These are phyloP conservation scores for Cercospora brassicicola DNA, from an alignment of 2,329 filamentous ascomycete species.

Conservation along the genomic window DNA sequence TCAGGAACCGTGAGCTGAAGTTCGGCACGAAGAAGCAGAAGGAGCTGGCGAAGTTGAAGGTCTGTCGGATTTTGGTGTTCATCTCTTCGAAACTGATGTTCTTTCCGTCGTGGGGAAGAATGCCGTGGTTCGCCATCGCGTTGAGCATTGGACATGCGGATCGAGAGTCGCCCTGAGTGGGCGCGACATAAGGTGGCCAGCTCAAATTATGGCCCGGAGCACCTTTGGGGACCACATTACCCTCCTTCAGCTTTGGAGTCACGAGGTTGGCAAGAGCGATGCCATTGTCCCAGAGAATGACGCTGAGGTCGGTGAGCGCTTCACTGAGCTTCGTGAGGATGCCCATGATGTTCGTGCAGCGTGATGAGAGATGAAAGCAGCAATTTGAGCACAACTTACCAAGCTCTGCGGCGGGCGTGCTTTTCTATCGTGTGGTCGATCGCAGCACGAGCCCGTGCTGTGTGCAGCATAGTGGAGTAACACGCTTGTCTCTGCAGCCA, in stretches of 20 bases:
- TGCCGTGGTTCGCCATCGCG: conserved; percentile 37
- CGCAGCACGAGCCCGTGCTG: conserved; percentile 11
- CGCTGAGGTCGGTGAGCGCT: conserved; percentile 40
- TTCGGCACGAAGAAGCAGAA: conserved; percentile 36
- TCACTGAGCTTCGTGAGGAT: conserved; percentile 28
- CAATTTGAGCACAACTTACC: background rate
- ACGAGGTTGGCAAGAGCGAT: conserved; percentile 43
- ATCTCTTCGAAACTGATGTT: conserved; percentile 34
- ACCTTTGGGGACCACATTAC: conserved; percentile 40
- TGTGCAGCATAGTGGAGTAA: conserved; percentile 8
- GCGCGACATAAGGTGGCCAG: conserved; percentile 40
- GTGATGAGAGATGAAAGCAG: background rate
- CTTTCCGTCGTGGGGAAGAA: conserved; percentile 35
- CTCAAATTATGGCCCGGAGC: conserved; percentile 39
- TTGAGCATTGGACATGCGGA: conserved; percentile 36
- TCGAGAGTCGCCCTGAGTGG: conserved; percentile 40
- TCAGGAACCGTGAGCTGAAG: conserved; percentile 32
- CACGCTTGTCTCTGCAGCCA: conserved; percentile 14
- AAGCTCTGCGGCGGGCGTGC: background rate
- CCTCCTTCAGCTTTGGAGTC: conserved; percentile 41
- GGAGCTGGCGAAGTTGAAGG: conserved; percentile 35
- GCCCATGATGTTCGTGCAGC: conserved; percentile 24
- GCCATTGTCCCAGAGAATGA: conserved; percentile 44
- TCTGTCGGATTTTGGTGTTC: conserved; percentile 32
- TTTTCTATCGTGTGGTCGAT: conserved; percentile 11